Evolutionary conservation across 2,329 filamentous ascomycete species (phyloP), one percentile per base, ranked within the genome.

Genomic region (Coleophoma cylindrospora): DNA sequence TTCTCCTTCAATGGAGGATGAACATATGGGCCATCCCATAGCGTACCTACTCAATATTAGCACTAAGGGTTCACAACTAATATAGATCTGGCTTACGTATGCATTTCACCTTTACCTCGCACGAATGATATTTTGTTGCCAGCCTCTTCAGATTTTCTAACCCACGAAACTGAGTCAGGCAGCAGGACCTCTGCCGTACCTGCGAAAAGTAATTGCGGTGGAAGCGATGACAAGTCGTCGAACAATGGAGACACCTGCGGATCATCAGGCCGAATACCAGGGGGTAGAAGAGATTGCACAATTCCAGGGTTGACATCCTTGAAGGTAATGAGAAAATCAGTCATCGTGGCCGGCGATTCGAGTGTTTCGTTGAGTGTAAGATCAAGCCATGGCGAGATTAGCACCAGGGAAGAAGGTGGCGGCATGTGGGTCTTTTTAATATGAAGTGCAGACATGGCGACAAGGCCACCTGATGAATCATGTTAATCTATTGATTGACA

Each of bases 351-450:
- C 17, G 44, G 44, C 14, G 44, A 46, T 9, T 37, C 22, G 17
- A 46, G 44, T 2, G 44, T 46, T 17, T 46, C 34, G 21, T 34
- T 36, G 14, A 46, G 17, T 15, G 44, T 46, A 8, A 46, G 34
- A 22, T 46, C 44, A 15, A 46, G 32, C 44, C 44, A 46, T 17
- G 44, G 44, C 14, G 44, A 46, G 17, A 46, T 46, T 10, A 46
- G 32, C 19, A 46, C 44, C 44, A 46, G 34, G 33, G 44, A 15
- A 17, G 32, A 36, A 10, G 44, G 44, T 37, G 14, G 34, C 8
- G 44, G 32, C 21, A 37, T 34, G 2, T 37, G 32, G 7, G 32
- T 46, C 17, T 37, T 36, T 34, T 22, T 34, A 4, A 13, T 33
- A 37, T 46, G 44, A 4, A 46, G 44, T 36, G 34, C 44, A 21